A percentile compares a stretch with the other conserved stretches of the same genome.
phyloP scores from a whole-genome alignment of 139 green algal genomes.

The Raphidocelis subcapitata region DNA sequence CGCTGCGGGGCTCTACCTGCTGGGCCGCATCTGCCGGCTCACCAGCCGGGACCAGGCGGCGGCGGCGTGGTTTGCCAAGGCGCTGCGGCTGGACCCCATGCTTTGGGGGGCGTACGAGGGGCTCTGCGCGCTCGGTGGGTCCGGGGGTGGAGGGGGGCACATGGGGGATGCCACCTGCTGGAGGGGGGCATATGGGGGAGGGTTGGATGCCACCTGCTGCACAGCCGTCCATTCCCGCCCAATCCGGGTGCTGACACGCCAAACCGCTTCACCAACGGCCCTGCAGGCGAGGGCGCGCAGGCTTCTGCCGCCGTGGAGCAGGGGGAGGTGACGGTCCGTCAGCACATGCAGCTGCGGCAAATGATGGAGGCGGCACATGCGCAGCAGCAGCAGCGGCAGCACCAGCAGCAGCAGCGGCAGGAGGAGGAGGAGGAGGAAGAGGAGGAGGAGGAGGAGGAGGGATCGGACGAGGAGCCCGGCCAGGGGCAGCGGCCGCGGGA shows the following conservation, averaged over 20 bases:
- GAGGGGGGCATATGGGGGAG: too few relatives aligned
- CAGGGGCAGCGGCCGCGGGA: conserved; percentile 9
- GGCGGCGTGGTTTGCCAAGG: conserved; percentile 57
- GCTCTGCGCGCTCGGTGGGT: conserved; percentile 82
- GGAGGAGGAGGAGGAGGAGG: not conserved
- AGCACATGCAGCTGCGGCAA: too few relatives aligned
- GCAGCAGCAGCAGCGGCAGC: too few relatives aligned
- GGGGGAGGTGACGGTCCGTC: not conserved
- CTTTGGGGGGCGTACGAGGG: conserved; percentile 93
- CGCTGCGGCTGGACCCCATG: conserved; percentile 79
- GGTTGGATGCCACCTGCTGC: too few relatives aligned
- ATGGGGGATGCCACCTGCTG: not conserved
- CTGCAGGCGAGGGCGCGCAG: not conserved
- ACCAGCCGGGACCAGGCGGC: conserved; percentile 59
- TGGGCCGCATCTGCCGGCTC: conserved; percentile 73
- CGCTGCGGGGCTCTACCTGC: conserved; percentile 80
- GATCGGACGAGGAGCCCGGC: not conserved
- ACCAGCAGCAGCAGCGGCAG: not conserved
- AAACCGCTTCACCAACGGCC: not conserved
- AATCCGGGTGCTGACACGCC: too few relatives aligned
- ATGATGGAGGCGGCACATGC: too few relatives aligned
- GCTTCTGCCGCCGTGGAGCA: not conserved
- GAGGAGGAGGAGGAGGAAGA: not conserved
- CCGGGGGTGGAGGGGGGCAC: not conserved
- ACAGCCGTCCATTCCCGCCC: too few relatives aligned